Percentiles rank a stretch among this genome's conserved stretches.
Conservation (phyloP, 768 basidiomycete species). For the Russula sp. region DNA sequence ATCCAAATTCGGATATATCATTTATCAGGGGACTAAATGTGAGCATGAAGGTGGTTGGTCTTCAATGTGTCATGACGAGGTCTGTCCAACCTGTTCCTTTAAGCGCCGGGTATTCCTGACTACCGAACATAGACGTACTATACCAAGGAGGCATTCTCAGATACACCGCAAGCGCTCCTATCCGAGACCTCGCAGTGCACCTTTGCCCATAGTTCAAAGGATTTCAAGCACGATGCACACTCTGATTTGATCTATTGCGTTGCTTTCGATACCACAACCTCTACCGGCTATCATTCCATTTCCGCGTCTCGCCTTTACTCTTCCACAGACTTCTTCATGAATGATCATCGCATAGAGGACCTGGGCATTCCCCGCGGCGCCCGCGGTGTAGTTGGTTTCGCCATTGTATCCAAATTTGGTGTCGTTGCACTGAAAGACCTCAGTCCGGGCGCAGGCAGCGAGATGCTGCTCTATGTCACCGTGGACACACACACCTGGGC, state of each 20-base stretch:
- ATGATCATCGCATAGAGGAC: slow-evolving; percentile 66
- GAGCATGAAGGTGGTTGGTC: slow-evolving; percentile 49
- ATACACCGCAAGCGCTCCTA: slow-evolving; percentile 56
- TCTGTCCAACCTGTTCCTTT: slow-evolving; percentile 35
- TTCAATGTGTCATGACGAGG: slow-evolving; percentile 68
- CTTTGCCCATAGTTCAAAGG: slow-evolving; percentile 83
- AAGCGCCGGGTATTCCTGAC: slow-evolving; percentile 3
- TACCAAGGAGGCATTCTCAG: slow-evolving; percentile 79
- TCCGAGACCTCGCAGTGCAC: slow-evolving; percentile 73
- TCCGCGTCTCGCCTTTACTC: slow-evolving; percentile 73
- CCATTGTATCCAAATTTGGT: slow-evolving; percentile 89
- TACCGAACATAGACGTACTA: slow-evolving; percentile 69
- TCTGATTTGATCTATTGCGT: slow-evolving; percentile 84
- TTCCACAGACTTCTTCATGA: slow-evolving; percentile 79
- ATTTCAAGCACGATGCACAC: slow-evolving; percentile 77
- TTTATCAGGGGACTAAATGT: slow-evolving; percentile 77
- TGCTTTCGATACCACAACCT: slow-evolving; percentile 65
- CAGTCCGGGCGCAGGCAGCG: slow-evolving; percentile 50
- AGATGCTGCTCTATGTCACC: slow-evolving; percentile 85
- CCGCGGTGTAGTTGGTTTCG: slow-evolving; percentile 87
- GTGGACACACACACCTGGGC: slow-evolving; percentile 84
- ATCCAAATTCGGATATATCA: slow-evolving; percentile 64
- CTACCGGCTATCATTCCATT: slow-evolving; percentile 45
- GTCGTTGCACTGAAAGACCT: slow-evolving; percentile 85
- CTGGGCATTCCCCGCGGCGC: slow-evolving; percentile 84